A percentile compares a stretch with the other conserved stretches of the same genome.
phyloP scores from a whole-genome alignment of 306 rosid species.

The Styphnolobium japonicum region DNA sequence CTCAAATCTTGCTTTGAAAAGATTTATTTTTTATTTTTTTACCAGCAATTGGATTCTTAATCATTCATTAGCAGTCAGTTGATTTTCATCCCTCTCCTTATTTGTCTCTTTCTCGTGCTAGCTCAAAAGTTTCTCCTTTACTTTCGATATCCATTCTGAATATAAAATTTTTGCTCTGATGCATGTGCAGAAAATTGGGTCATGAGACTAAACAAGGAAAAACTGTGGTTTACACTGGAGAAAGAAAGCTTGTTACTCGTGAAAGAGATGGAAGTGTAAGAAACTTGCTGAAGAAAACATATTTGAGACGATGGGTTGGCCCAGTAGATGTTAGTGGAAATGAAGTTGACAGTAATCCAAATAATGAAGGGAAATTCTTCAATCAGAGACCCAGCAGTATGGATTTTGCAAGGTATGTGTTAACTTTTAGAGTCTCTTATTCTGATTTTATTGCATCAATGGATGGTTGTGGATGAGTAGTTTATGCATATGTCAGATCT shows the following conservation, averaged over 20 bases:
- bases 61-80: constrained; percentile 2
- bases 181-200: constrained; percentile 57
- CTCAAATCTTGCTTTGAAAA: background rate
- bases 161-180: background rate
- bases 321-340: constrained; percentile 45
- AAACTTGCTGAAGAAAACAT: constrained; percentile 76
- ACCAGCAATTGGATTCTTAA: background rate
- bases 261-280: constrained; percentile 71
- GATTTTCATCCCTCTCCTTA: background rate
- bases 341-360: constrained; percentile 45
- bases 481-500: constrained; percentile 17
- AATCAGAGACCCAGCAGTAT: constrained; percentile 53
- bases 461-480: constrained; percentile 20
- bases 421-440: constrained; percentile 11
- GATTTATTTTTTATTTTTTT: constrained; percentile 1
- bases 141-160: constrained; percentile 8
- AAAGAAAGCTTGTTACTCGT: constrained; percentile 39
- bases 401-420: constrained; percentile 85
- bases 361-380: constrained; percentile 43
- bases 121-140: constrained; percentile 18
- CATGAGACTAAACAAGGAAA: constrained; percentile 43
- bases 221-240: constrained; percentile 36
- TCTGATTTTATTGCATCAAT: constrained; percentile 30
- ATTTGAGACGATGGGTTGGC: constrained; percentile 85
- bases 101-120: constrained; percentile 1